Conservation (phyloP, 805 yeast genomes). For the Candida suzukii region DNA sequence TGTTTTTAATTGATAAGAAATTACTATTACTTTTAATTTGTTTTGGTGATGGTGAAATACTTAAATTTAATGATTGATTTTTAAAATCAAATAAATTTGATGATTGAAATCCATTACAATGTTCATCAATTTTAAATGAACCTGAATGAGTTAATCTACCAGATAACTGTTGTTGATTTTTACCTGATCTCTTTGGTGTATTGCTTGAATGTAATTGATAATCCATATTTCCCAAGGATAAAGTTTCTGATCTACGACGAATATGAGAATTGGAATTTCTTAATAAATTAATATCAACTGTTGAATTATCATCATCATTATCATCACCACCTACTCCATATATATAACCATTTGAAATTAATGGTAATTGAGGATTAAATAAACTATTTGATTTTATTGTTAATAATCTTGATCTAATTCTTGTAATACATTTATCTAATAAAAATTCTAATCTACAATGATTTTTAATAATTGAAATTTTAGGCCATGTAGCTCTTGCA, state of each 20-base stretch:
- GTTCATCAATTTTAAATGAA: background rate
- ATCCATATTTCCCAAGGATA: background rate
- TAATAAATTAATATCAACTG: background rate
- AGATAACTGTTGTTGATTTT: background rate
- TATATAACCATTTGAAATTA: background rate
- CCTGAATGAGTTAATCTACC: background rate
- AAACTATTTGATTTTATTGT: slow-evolving; percentile 11
- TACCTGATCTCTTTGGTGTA: background rate
- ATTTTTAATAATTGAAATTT: slow-evolving; percentile 74
- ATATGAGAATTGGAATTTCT: background rate
- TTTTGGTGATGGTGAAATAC: background rate
- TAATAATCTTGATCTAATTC: slow-evolving; percentile 55
- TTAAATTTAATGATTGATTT: background rate
- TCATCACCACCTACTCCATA: background rate
- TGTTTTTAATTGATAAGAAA: too few species aligned
- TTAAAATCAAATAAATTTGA: background rate
- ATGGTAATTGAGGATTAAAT: background rate
- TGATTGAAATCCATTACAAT: background rate
- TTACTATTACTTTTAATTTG: too few species aligned
- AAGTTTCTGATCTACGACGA: background rate
- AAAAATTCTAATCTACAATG: slow-evolving; percentile 89
- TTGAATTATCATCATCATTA: background rate
- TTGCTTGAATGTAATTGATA: background rate
- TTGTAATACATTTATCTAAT: slow-evolving; percentile 71
- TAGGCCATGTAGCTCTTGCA: slow-evolving; percentile 92